A percentile compares a stretch with the other conserved stretches of the same genome.
These are phyloP conservation scores for Cenococcum geophilum DNA, from an alignment of 495 filamentous ascomycete species.

Conservation along the genomic window DNA sequence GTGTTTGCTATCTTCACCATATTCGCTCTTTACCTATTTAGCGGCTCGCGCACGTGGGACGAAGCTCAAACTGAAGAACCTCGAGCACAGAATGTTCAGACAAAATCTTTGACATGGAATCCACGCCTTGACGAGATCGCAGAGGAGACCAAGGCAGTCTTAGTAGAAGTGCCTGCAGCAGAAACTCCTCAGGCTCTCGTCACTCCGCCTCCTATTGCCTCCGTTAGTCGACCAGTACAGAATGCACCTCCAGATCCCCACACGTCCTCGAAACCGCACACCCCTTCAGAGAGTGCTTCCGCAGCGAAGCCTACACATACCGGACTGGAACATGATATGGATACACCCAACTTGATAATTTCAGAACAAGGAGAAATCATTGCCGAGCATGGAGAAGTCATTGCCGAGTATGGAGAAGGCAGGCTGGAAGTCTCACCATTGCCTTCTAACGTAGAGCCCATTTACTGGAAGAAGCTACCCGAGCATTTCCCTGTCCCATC, in stretches of 20 bases:
- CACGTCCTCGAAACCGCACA: not conserved
- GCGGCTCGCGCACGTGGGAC: slow-evolving; percentile 27
- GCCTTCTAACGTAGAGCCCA: slow-evolving; percentile 32
- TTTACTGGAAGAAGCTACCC: slow-evolving; percentile 64
- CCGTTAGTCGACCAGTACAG: slow-evolving; percentile 17
- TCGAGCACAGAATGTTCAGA: slow-evolving; percentile 23
- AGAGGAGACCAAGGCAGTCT: slow-evolving; percentile 22
- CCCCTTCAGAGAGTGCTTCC: slow-evolving; percentile 8
- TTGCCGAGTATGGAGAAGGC: slow-evolving; percentile 41
- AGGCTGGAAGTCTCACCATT: slow-evolving; percentile 41
- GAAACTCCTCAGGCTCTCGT: slow-evolving; percentile 1
- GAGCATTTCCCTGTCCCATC: slow-evolving; percentile 70
- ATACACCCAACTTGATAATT: not conserved
- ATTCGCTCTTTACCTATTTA: slow-evolving; percentile 60
- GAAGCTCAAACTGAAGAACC: slow-evolving; percentile 29
- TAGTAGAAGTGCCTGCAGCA: slow-evolving; percentile 17
- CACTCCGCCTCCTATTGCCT: slow-evolving; percentile 18
- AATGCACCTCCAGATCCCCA: slow-evolving; percentile 1
- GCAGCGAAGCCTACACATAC: slow-evolving; percentile 12
- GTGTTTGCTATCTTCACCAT: slow-evolving; percentile 61
- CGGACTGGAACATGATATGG: not conserved
- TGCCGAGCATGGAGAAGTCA: slow-evolving; percentile 42
- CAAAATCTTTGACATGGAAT: slow-evolving; percentile 12
- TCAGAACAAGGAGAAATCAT: slow-evolving; percentile 1
- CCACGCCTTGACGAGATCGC: slow-evolving; percentile 20